Evolutionary conservation across 1,139 yeast species (phyloP).

Genomic region (Sugiyamaella castrensis): DNA sequence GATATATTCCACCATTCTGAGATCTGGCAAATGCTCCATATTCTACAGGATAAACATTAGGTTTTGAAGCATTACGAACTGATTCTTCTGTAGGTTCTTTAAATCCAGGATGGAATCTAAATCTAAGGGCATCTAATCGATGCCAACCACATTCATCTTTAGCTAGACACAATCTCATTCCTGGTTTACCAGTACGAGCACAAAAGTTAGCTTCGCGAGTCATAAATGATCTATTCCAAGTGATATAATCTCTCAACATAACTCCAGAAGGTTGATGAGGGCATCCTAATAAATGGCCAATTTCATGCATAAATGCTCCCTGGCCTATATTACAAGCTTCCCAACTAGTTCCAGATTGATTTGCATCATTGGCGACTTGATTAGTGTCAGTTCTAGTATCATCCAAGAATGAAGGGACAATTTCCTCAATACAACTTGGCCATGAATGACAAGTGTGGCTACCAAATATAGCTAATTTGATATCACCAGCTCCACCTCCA

Average conservation of each 20-base stretch:
- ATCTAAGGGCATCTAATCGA: constrained; percentile 71
- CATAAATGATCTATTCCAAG: constrained; percentile 77
- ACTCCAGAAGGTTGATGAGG: constrained; percentile 91
- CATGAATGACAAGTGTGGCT: constrained; percentile 89
- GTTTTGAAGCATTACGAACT: constrained; percentile 35
- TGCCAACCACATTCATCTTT: constrained; percentile 86
- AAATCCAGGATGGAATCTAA: constrained; percentile 77
- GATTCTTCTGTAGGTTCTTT: constrained; percentile 60
- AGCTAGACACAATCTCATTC: constrained; percentile 47
- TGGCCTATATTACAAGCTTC: constrained; percentile 81
- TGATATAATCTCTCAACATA: constrained; percentile 82
- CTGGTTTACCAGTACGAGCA: constrained; percentile 49
- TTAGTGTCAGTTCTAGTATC: constrained; percentile 55
- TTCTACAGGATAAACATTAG: constrained; percentile 47
- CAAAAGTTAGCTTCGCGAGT: constrained; percentile 59
- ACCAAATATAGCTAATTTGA: constrained; percentile 85
- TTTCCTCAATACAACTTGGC: constrained; percentile 74
- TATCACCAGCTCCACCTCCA: constrained; percentile 76
- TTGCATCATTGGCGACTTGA: constrained; percentile 86
- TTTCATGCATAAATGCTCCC: constrained; percentile 95
- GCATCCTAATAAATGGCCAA: constrained; percentile 85
- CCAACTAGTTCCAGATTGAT: constrained; percentile 85
- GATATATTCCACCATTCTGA: constrained; percentile 58
- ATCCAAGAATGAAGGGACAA: constrained; percentile 69
- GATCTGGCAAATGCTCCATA: constrained; percentile 53